Conservation (phyloP, 2,329 filamentous ascomycete species). For the Ceratocystis cubensis region DNA sequence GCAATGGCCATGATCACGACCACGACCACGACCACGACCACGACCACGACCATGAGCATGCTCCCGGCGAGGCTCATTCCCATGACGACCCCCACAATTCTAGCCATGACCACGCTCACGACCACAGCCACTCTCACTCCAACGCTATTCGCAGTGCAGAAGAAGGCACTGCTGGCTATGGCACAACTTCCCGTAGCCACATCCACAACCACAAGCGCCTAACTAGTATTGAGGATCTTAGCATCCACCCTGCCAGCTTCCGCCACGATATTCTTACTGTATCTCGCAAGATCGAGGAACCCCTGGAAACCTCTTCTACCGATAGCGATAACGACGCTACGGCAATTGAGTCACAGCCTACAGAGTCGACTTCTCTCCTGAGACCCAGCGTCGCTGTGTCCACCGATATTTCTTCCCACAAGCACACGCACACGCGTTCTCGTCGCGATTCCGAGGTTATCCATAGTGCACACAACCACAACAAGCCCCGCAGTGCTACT, state of each 20-base stretch:
- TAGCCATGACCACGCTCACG: conserved; percentile 25
- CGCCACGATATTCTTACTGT: conserved; percentile 84
- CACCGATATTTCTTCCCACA: conserved; percentile 21
- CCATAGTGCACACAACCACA: conserved; percentile 70
- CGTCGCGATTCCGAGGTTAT: conserved; percentile 39
- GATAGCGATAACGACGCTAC: conserved; percentile 32
- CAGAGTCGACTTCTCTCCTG: conserved; percentile 38
- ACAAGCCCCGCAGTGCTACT: conserved; percentile 51
- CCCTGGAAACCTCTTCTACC: conserved; percentile 25
- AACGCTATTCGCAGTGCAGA: conserved; percentile 34
- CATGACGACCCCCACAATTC: conserved; percentile 37
- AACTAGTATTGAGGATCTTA: conserved; percentile 57
- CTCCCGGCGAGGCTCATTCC: conserved; percentile 27
- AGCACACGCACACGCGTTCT: conserved; percentile 19
- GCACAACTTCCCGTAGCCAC: conserved; percentile 30
- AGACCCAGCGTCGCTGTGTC: conserved; percentile 30
- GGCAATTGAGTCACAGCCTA: conserved; percentile 27
- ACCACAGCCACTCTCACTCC: conserved; percentile 22
- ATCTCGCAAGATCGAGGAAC: conserved; percentile 32
- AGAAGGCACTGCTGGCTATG: conserved; percentile 32
- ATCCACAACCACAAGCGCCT: conserved; percentile 38
- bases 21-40: conserved; percentile 35
- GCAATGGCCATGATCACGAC: conserved; percentile 41
- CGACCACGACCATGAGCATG: conserved; percentile 31
- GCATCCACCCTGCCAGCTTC: conserved; percentile 80